Evolutionary conservation across 441 rosid genomes (phyloP), one percentile per base, ranked within the genome.

Genomic region (Jatropha podagrica): DNA sequence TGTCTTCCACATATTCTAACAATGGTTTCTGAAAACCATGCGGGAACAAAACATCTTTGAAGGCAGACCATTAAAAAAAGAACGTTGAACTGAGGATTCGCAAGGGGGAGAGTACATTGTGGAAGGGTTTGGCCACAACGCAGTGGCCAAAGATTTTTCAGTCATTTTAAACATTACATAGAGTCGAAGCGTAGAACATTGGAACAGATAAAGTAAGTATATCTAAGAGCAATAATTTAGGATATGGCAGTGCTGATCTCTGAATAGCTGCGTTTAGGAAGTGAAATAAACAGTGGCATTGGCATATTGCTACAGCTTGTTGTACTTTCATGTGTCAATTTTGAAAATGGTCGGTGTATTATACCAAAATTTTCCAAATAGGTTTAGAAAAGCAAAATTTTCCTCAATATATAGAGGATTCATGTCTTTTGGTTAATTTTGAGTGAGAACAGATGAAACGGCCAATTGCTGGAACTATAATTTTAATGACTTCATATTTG

Each of bases 1-100:
- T 75, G 42, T 76, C 80, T 18, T 32, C 32, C 26, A 67, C 65
- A 77, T 76, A 61, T 78, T 49, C 60, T 56, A 3, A n/a, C 17
- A 40, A 14, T 20, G 13, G 37, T 37, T 72, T 41, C 37, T 7
- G 49, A 15, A 41, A 55, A 62, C 55, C 27, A 11, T 10, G 11
- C 17, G 46, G 54, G 48, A 60, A 14, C 73, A 51, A 40, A 68
- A 75, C n/a, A 18, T n/a, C 37, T 20, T 5, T 5, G 17, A 67
- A 20, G 70, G 48, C 38, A 20, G 9, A 12, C 26, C 8, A 6
- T n/a, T 42, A 65, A 5, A 20, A 42, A 15, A 60, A 61, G 49
- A 20, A 7, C 17, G 27, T 23, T 65, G 1, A 7, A 61, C 17
- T 2, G 49, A 52, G 26, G 52, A 23, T 41, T 65, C 60, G n/a